Percentiles rank a stretch among this genome's conserved stretches.
phyloP scores from a whole-genome alignment of 768 basidiomycete species.

The Trametes sanguinea region DNA sequence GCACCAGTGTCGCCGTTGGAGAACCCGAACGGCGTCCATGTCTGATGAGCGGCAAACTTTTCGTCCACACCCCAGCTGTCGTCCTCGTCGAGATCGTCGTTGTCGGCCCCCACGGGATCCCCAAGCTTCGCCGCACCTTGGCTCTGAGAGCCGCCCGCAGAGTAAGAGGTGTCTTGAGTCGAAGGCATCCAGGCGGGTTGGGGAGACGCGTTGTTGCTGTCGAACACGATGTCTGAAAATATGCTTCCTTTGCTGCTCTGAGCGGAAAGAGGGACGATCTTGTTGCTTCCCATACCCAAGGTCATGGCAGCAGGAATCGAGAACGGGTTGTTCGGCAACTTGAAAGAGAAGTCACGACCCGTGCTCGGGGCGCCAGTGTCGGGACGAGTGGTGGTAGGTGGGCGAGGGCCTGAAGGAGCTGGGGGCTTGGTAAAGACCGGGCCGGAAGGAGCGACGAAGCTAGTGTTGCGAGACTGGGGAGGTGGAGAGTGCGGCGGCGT shows the following conservation, averaged over 20 bases:
- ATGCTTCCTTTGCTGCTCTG: constrained; percentile 59
- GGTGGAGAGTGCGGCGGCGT: constrained; percentile 63
- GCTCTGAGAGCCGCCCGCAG: constrained; percentile 30
- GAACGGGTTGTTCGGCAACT: constrained; percentile 40
- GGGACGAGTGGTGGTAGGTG: constrained; percentile 32
- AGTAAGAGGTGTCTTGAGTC: constrained; percentile 62
- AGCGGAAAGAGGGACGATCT: constrained; percentile 37
- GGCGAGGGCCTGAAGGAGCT: constrained; percentile 35
- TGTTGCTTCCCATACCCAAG: constrained; percentile 43
- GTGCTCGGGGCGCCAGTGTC: not conserved
- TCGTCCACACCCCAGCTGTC: constrained; percentile 81
- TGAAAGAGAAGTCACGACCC: constrained; percentile 38
- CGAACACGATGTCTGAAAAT: constrained; percentile 53
- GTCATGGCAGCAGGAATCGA: constrained; percentile 48
- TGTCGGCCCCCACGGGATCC: constrained; percentile 7
- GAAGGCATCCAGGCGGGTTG: constrained; percentile 56
- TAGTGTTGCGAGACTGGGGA: constrained; percentile 9
- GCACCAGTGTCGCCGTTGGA: constrained; percentile 30
- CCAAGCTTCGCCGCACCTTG: constrained; percentile 6
- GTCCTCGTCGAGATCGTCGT: constrained; percentile 53
- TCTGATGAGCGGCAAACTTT: constrained; percentile 52
- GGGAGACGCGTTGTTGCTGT: constrained; percentile 40
- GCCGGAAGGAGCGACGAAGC: constrained; percentile 33
- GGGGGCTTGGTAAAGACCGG: constrained; percentile 64
- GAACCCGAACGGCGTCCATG: constrained; percentile 63